These are phyloP conservation scores for Microcyclospora tardicrescens DNA, from an alignment of 2,329 filamentous ascomycete genomes.

Conservation along the genomic window DNA sequence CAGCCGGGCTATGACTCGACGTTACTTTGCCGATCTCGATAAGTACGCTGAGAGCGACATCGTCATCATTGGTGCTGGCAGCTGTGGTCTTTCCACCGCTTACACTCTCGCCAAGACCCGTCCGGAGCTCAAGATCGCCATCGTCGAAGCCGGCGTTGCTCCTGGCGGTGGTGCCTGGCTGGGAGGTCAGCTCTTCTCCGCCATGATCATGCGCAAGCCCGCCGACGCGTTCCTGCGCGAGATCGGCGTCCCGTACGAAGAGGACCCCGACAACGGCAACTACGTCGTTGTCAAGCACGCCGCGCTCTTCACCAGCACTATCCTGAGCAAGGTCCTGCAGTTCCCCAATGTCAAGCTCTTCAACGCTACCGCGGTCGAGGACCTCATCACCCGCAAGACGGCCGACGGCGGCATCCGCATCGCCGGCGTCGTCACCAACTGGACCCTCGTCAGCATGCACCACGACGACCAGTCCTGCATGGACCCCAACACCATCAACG, in stretches of 20 bases:
- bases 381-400: constrained; percentile 68
- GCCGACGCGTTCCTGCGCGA: constrained; percentile 74
- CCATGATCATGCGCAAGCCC: constrained; percentile 91
- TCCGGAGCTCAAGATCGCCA: constrained; percentile 81
- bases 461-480: constrained; percentile 54
- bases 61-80: constrained; percentile 84
- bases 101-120: constrained; percentile 74
- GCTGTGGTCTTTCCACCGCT: constrained; percentile 72
- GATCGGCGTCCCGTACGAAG: constrained; percentile 72
- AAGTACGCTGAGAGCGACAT: constrained; percentile 84
- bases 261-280: constrained; percentile 52
- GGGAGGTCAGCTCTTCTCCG: constrained; percentile 84
- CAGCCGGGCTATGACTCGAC: constrained; percentile 77
- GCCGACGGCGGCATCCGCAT: constrained; percentile 49
- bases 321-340: constrained; percentile 67
- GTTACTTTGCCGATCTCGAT: constrained; percentile 86
- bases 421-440: constrained; percentile 88
- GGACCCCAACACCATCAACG: constrained; percentile 96
- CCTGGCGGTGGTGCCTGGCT: constrained; percentile 87
- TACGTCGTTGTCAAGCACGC: constrained; percentile 92
- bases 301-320: constrained; percentile 77
- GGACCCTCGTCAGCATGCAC: constrained; percentile 66
- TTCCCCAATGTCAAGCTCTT: constrained; percentile 93
- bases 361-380: constrained; percentile 86
- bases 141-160: constrained; percentile 76